These are phyloP conservation scores for grape (Vitis vinifera) DNA, from an alignment of 164 flowering plant genomes.

Conservation along the genomic window ASM3070453v1 NC_081810.1:4173001-4173500, in stretches of 20 bases:
- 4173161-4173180: constrained; percentile 10
- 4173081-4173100: not conserved
- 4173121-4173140: too few species aligned
- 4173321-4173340: too few species aligned
- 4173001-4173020: too few species aligned
- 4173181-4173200: constrained; percentile 14
- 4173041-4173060: not conserved
- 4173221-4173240: constrained; percentile 7
- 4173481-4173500: too few species aligned
- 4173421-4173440: not conserved
- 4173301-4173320: not conserved
- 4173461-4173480: not conserved
- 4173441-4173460: not conserved
- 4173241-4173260: constrained; percentile 15
- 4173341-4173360: too few species aligned
- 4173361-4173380: too few species aligned
- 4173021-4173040: not conserved
- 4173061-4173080: not conserved
- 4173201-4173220: constrained; percentile 19
- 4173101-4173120: too few species aligned
- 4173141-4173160: constrained; percentile 38
- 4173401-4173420: not conserved
- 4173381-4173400: too few species aligned
- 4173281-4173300: constrained; percentile 44
- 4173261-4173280: constrained; percentile 36